Percentiles rank a stretch among this genome's conserved stretches.
Conservation (phyloP, 2,329 filamentous ascomycete species). For the Magnaporthiopsis poae region DNA sequence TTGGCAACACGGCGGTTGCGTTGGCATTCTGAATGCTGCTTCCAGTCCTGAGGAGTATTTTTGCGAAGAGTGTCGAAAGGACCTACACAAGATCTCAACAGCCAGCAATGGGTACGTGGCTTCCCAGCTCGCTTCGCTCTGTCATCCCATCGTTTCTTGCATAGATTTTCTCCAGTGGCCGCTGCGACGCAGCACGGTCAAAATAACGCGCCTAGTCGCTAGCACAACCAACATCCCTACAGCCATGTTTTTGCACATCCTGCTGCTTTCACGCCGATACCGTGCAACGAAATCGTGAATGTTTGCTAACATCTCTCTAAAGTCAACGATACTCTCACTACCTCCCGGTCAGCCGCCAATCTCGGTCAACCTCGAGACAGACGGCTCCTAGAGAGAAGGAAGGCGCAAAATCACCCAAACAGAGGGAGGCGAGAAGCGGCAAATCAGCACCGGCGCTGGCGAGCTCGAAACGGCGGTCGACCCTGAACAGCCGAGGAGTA, state of each 20-base stretch:
- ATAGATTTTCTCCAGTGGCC: not conserved
- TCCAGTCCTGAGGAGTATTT: conserved; percentile 95
- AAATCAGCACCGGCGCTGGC: conserved; percentile 36
- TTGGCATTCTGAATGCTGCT: conserved; percentile 90
- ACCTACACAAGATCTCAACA: conserved; percentile 74
- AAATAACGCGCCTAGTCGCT: not conserved
- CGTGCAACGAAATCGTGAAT: not conserved
- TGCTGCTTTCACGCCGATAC: not conserved
- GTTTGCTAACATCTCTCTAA: not conserved
- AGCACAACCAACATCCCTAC: not conserved
- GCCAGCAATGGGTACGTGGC: conserved; percentile 71
- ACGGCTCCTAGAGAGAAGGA: conserved; percentile 36
- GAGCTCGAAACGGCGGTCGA: conserved; percentile 75
- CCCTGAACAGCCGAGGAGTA: conserved; percentile 92
- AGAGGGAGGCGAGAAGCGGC: conserved; percentile 45
- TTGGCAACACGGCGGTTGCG: conserved; percentile 96
- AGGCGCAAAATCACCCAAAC: conserved; percentile 42
- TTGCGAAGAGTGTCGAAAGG: conserved; percentile 87
- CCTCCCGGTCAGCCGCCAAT: conserved; percentile 48
- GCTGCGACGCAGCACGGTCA: not conserved
- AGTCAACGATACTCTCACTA: conserved; percentile 49
- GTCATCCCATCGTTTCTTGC: not conserved
- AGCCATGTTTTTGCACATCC: not conserved
- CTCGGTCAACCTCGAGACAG: conserved; percentile 47
- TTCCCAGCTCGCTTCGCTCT: conserved; percentile 13